Evolutionary conservation across 2,329 filamentous ascomycete species (phyloP), one percentile per base, ranked within the genome.

Genomic region (Exophiala alcalophila): DNA sequence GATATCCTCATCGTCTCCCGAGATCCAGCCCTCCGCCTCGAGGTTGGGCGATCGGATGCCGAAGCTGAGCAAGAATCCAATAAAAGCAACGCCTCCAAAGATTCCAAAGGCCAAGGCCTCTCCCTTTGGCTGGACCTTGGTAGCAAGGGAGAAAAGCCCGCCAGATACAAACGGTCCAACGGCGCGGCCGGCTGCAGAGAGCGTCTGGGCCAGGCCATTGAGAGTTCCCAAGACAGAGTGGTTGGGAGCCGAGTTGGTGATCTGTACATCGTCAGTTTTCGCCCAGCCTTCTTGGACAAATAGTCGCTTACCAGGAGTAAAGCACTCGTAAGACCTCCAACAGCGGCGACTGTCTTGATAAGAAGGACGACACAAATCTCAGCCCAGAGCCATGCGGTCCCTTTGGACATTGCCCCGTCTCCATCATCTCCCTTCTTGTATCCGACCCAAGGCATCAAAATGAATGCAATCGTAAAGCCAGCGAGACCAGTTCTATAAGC

Each of bases 161-260:
- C 92, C 92, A 0, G 89, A 92, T 0, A 94, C 70, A 53, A 97
- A 90, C 0, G 92, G 92, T 0, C 92, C 92, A 0, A 88, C 77
- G 29, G 90, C 89, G 47, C 92, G 81, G 6, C 92, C 92, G 0
- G 86, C 87, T 0, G 92, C 92, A 0, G 88, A 94, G 0, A 98
- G 78, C 0, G 89, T 95, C 65, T 98, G 92, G 0, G 92, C 92
- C 21, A 97, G 77, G 7, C 92, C 92, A 59, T 98, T 96, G 18
- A 98, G 74, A 0, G 87, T 89, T 3, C 92, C 92, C 0, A 98
- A 76, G 0, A 86, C 89, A 4, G 84, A 81, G 62, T 91, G 79
- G 5, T 90, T 88, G 0, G 89, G 86, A 0, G 89, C 87, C 1
- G 86, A 94, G 58, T 98, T 98, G 25, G 89, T 97, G 54, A 98